These are phyloP conservation scores for Lyophyllum shimeji DNA, from an alignment of 768 basidiomycete species.

Conservation along the genomic window DNA sequence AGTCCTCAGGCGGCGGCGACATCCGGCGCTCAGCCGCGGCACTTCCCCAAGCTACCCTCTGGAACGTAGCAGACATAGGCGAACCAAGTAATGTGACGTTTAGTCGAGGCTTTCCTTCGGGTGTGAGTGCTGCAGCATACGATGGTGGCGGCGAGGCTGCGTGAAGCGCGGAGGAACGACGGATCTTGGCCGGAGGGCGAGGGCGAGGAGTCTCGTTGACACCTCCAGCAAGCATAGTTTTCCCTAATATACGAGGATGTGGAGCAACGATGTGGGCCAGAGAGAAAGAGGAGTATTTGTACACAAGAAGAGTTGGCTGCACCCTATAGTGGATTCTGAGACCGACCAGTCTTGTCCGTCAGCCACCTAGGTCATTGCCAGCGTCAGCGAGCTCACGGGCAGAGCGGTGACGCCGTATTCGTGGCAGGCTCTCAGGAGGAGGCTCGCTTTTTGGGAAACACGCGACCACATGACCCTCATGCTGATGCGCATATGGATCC, in stretches of 20 bases:
- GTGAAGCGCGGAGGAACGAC: slow-evolving; percentile 43
- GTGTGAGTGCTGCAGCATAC: slow-evolving; percentile 45
- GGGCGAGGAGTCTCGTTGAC: slow-evolving; percentile 58
- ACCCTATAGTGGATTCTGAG: background rate
- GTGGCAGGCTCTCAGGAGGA: background rate
- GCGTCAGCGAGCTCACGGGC: too few species aligned
- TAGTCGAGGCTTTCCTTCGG: slow-evolving; percentile 18
- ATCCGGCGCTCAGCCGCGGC: slow-evolving; percentile 12
- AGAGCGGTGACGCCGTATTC: background rate
- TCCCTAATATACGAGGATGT: background rate
- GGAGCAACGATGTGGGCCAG: background rate
- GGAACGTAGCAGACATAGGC: slow-evolving; percentile 36
- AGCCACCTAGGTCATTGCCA: slow-evolving; percentile 10
- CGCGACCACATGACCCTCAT: slow-evolving; percentile 2
- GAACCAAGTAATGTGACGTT: slow-evolving; percentile 36
- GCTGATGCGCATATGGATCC: background rate
- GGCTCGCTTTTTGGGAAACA: background rate
- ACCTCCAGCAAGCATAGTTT: slow-evolving; percentile 33
- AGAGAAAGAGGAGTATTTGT: background rate
- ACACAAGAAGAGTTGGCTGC: background rate
- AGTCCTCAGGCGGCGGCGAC: slow-evolving; percentile 20
- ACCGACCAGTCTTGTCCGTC: slow-evolving; percentile 5
- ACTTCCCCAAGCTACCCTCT: slow-evolving; percentile 25
- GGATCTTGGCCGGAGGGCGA: slow-evolving; percentile 66
- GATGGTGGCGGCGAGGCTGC: slow-evolving; percentile 35